These are phyloP conservation scores for Lithohypha guttulata DNA, from an alignment of 2,329 filamentous ascomycete species.

Conservation along the genomic window DNA sequence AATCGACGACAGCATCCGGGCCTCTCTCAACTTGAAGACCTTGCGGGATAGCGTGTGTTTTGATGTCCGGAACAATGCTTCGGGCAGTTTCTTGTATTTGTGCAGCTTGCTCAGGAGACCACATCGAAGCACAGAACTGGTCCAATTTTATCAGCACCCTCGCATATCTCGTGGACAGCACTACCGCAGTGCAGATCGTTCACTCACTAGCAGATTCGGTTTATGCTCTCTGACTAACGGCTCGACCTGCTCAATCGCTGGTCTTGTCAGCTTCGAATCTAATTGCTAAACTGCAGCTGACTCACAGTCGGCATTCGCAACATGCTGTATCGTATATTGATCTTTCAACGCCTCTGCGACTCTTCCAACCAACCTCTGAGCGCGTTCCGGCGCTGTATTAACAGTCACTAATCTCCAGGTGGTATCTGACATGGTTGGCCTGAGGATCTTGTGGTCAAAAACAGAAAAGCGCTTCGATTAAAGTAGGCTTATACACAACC, in stretches of 20 bases:
- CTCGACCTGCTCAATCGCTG: slow-evolving; percentile 5
- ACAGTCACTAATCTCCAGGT: slow-evolving; percentile 49
- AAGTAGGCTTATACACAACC: too few species aligned
- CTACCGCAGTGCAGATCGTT: background rate
- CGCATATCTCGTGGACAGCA: background rate
- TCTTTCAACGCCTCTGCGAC: slow-evolving; percentile 52
- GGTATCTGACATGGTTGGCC: slow-evolving; percentile 8
- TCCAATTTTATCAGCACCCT: slow-evolving; percentile 5
- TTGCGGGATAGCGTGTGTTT: slow-evolving; percentile 33
- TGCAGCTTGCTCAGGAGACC: slow-evolving; percentile 34
- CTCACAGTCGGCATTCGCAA: slow-evolving; percentile 52
- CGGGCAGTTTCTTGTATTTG: slow-evolving; percentile 30
- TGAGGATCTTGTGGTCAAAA: too few species aligned
- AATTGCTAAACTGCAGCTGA: slow-evolving; percentile 3
- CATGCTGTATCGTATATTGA: slow-evolving; percentile 51
- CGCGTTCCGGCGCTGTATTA: slow-evolving; percentile 56
- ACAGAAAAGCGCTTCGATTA: too few species aligned
- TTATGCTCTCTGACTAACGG: slow-evolving; percentile 17
- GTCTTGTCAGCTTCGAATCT: background rate
- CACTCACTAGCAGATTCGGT: slow-evolving; percentile 5
- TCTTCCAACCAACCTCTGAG: slow-evolving; percentile 51
- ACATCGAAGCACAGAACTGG: slow-evolving; percentile 54
- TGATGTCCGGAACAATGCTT: slow-evolving; percentile 30
- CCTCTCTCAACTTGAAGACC: slow-evolving; percentile 34
- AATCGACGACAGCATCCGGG: slow-evolving; percentile 34